Evolutionary conservation across 2,329 filamentous ascomycete species (phyloP).

Genomic region (Aureobasidium sp.): DNA sequence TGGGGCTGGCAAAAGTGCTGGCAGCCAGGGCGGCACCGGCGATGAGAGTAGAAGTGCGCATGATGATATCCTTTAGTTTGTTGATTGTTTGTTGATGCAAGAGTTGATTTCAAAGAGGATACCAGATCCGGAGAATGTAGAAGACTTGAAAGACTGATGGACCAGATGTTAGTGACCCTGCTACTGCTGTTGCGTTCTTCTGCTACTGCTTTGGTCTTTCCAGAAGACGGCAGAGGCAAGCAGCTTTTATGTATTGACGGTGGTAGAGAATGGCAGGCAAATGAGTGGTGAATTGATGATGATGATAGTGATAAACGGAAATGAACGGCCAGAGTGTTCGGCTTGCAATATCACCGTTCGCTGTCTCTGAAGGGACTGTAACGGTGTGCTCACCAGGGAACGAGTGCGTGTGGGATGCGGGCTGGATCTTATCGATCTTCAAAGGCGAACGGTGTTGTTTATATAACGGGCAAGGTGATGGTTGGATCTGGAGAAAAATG

Average conservation of each 20-base stretch:
- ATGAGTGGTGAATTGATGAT: constrained; percentile 3
- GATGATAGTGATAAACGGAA: too few species aligned
- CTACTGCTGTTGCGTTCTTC: constrained; percentile 18
- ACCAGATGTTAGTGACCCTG: constrained; percentile 16
- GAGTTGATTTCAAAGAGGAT: constrained; percentile 20
- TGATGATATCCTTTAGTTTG: constrained; percentile 22
- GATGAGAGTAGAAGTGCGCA: constrained; percentile 31
- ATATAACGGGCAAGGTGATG: constrained; percentile 9
- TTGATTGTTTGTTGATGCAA: constrained; percentile 22
- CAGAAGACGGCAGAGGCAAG: constrained; percentile 11
- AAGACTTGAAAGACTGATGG: constrained; percentile 17
- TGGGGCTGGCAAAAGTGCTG: constrained; percentile 30
- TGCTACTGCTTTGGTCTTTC: constrained; percentile 15
- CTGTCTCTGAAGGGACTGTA: constrained; percentile 3
- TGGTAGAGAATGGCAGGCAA: constrained; percentile 5
- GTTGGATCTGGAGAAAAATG: neutral
- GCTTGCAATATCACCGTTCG: constrained; percentile 14
- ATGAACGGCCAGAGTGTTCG: constrained; percentile 15
- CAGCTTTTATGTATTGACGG: constrained; percentile 17
- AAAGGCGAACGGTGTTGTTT: constrained; percentile 15
- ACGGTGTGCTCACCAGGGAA: constrained; percentile 15
- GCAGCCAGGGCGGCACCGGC: constrained; percentile 31
- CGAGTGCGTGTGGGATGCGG: neutral
- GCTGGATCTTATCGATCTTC: constrained; percentile 19
- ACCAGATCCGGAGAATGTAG: constrained; percentile 19